Evolutionary conservation across 306 rosid genomes (phyloP), one percentile per base, ranked within the genome.

Genomic region (Acacia crassicarpa): DNA sequence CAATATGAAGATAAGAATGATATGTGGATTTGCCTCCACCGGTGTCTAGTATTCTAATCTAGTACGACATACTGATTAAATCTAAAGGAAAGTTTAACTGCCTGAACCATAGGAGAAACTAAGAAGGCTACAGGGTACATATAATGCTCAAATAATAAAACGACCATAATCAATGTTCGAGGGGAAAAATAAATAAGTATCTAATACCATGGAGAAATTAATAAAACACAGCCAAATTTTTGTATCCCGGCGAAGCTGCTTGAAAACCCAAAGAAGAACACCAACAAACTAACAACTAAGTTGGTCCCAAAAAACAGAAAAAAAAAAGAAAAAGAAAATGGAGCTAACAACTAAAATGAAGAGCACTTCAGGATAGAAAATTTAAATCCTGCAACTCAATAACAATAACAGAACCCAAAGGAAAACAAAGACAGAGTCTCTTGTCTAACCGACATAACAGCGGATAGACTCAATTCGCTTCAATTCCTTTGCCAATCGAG

Each of bases 391-490:
- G 16, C 20, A 74, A 56, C 41, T 68, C 63, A 30, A 67, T 15
- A 76, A n/a, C 49, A 53, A 77, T 22, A 65, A 19, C 43, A 32
- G 45, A 56, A 65, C 23, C 35, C 43, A 71, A 4, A 1, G 12
- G 15, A 65, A 44, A 5, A 12, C 8, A 71, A 4, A 66, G 0
- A 17, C 51, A 16, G 74, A 67, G 35, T 51, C 67, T 54, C 23
- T 2, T 6, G 72, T 81, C 93, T 86, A 77, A 92, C 97, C 92
- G 35, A 89, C 78, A 86, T 92, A 92, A 72, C 83, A 74, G 33
- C 89, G 91, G 65, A 90, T 76, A 51, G 81, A 83, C 45, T 89
- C 90, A 32, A 90, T 78, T 76, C 77, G 86, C 72, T 77, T 41
- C 77, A 92, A 81, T 88, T 89, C 83, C 49, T 81, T 67, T 13